A percentile compares a stretch with the other conserved stretches of the same genome.
Conservation (phyloP, 176 grass and related monocot genomes). For the Triticum urartu region DNA sequence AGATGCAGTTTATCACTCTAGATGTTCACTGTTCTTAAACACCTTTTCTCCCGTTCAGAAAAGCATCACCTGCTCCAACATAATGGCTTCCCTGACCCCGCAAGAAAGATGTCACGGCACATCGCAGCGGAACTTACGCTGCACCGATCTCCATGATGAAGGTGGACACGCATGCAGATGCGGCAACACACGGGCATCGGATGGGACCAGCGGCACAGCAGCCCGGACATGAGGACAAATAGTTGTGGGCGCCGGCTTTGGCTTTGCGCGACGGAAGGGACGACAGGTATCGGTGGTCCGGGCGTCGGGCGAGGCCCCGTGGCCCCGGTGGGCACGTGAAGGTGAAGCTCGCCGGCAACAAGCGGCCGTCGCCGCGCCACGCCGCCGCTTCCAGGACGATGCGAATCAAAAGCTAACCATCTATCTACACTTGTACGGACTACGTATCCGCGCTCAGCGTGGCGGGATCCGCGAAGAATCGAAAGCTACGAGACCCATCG, state of each 20-base stretch:
- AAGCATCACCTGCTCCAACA: not conserved
- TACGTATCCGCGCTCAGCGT: not conserved
- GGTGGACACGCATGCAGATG: not conserved
- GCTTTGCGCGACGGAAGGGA: constrained; percentile 3
- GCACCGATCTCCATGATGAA: not conserved
- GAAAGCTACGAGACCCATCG: not conserved
- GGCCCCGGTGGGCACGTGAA: constrained; percentile 23
- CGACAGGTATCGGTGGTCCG: constrained; percentile 23
- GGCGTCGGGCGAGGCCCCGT: not conserved
- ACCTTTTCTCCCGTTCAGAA: not conserved
- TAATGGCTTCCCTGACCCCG: too few species aligned
- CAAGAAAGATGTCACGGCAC: too few species aligned
- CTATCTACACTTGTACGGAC: not conserved
- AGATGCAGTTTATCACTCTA: not conserved
- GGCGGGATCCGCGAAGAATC: not conserved
- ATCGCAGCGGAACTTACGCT: too few species aligned
- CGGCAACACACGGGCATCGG: not conserved
- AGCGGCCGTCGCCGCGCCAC: constrained; percentile 15
- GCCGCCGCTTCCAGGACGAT: not conserved
- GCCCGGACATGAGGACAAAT: not conserved
- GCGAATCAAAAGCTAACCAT: not conserved
- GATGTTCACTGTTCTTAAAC: not conserved
- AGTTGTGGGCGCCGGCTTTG: not conserved
- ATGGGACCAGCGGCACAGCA: not conserved
- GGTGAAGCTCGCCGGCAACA: constrained; percentile 26